phyloP scores from a whole-genome alignment of 345 rosid species.

The Alliaria petiolata region DNA sequence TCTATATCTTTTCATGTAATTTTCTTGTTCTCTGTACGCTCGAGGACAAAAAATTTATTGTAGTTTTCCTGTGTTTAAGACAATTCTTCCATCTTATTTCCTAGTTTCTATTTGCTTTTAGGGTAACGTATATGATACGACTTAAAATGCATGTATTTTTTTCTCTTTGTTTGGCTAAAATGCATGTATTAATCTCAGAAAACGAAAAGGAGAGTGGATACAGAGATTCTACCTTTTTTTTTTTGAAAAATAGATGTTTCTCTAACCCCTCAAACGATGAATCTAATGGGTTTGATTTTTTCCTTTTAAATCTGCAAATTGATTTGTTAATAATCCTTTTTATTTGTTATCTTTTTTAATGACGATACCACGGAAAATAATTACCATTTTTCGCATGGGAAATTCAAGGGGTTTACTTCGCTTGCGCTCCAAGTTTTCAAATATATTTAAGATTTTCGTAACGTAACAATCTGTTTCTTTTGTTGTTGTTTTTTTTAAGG shows the following conservation, averaged over 20 bases:
- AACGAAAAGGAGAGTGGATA: not conserved
- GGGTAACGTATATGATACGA: not conserved
- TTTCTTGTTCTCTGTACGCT: not conserved
- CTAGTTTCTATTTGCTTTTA: not conserved
- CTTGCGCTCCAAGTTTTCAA: conserved; percentile 25
- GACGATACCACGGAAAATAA: not conserved
- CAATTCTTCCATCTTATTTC: not conserved
- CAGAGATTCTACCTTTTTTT: conserved; percentile 13
- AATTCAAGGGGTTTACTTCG: not conserved
- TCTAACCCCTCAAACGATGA: not conserved
- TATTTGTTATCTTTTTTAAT: not conserved
- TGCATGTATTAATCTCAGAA: conserved; percentile 18
- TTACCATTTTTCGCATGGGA: not conserved
- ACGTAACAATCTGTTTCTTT: not conserved
- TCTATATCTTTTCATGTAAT: not conserved
- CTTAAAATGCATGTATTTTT: too few species aligned
- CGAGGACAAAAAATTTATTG: not conserved
- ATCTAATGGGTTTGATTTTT: conserved; percentile 14
- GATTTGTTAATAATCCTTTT: conserved; percentile 19
- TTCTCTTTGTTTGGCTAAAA: too few species aligned
- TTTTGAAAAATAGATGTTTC: not conserved
- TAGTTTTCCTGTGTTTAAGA: not conserved
- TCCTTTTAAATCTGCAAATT: not conserved
- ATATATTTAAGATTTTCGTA: not conserved
- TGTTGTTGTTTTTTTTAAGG: not conserved